A percentile compares a stretch with the other conserved stretches of the same genome.
phyloP scores from a whole-genome alignment of 148 eudicot genomes.

The Rhododendron ferrugineum region DNA sequence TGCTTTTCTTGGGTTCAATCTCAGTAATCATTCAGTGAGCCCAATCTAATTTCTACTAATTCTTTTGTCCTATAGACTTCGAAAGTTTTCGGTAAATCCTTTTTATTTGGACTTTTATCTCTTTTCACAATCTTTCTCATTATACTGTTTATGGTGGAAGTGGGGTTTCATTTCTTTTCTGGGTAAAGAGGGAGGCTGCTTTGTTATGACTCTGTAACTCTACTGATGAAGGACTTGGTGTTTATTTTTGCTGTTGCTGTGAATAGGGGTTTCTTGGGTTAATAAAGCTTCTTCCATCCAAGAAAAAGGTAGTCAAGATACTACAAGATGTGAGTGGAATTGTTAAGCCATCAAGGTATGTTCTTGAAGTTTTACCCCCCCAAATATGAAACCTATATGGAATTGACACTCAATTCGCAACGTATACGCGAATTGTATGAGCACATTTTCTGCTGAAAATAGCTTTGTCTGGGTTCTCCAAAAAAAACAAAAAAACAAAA shows the following conservation, averaged over 20 bases:
- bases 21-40: background rate
- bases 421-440: too few species aligned
- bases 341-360: conserved; percentile 38
- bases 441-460: background rate
- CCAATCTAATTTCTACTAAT: background rate
- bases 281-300: conserved; percentile 31
- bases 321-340: conserved; percentile 33
- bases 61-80: background rate
- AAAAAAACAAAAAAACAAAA: background rate
- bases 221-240: background rate
- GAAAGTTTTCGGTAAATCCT: background rate
- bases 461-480: background rate
- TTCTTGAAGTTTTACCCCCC: background rate
- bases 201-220: background rate
- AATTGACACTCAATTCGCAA: background rate
- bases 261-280: conserved; percentile 28
- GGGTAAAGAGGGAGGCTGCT: background rate
- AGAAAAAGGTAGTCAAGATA: conserved; percentile 30
- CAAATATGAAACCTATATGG: background rate
- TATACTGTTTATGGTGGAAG: background rate
- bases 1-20: background rate
- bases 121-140: background rate
- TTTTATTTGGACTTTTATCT: background rate
- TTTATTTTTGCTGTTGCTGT: background rate
- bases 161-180: background rate